phyloP scores from a whole-genome alignment of 1,284 basidiomycete genomes.

The Heterobasidion annosum region DNA sequence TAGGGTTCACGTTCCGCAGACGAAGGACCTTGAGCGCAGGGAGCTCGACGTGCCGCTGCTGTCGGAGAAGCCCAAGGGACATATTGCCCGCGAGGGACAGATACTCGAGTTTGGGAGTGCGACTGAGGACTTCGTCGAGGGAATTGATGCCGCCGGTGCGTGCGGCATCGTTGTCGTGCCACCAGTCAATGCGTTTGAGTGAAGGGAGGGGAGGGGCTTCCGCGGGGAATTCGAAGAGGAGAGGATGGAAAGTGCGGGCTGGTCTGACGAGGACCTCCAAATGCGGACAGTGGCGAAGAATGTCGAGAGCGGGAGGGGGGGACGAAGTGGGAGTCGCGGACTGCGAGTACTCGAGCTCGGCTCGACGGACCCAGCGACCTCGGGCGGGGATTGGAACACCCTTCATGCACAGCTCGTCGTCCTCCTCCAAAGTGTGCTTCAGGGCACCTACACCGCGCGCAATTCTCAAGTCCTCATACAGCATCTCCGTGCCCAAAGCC shows the following conservation, averaged over 20 bases:
- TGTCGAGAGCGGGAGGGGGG: conserved; percentile 21
- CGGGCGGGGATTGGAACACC: not conserved
- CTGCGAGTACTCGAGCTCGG: conserved; percentile 45
- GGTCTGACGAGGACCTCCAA: conserved; percentile 52
- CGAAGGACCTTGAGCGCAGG: conserved; percentile 43
- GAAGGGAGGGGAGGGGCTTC: conserved; percentile 32
- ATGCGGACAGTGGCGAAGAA: conserved; percentile 39
- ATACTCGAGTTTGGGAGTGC: conserved; percentile 46
- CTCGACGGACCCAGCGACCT: conserved; percentile 41
- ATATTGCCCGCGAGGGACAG: conserved; percentile 47
- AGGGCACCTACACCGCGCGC: conserved; percentile 27
- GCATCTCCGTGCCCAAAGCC: conserved; percentile 29
- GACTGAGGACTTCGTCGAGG: conserved; percentile 38
- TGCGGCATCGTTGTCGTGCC: conserved; percentile 36
- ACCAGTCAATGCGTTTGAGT: conserved; percentile 58
- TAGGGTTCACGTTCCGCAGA: conserved; percentile 33
- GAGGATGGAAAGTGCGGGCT: conserved; percentile 15
- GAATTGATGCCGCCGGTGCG: conserved; percentile 60
- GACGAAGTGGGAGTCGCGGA: conserved; percentile 32
- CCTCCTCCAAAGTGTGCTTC: conserved; percentile 21
- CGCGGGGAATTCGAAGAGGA: conserved; percentile 47
- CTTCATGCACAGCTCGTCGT: not conserved
- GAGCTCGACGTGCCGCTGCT: conserved; percentile 16
- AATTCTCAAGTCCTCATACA: conserved; percentile 39
- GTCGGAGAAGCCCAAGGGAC: conserved; percentile 18